Evolutionary conservation across 192 early-diverging fungal genomes (phyloP).

Genomic region (Spizellomyces punctatus): DNA sequence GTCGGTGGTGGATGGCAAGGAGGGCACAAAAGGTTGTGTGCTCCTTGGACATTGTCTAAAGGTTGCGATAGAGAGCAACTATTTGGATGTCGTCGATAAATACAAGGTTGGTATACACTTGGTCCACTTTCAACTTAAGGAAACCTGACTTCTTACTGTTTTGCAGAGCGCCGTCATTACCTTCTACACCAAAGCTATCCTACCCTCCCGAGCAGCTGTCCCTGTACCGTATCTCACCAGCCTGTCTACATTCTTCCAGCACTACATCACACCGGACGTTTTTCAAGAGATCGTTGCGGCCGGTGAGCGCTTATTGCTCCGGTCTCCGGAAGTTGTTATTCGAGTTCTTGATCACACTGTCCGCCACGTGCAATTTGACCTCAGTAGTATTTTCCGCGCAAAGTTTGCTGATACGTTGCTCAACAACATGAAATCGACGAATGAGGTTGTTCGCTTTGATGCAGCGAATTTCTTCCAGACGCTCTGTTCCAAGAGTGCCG

Average conservation of each 20-base stretch:
- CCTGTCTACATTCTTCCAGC: constrained; percentile 29
- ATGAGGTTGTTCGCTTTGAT: constrained; percentile 56
- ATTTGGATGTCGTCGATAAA: neutral
- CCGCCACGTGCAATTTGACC: constrained; percentile 61
- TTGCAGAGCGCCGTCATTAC: constrained; percentile 26
- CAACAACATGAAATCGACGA: constrained; percentile 65
- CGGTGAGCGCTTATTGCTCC: constrained; percentile 76
- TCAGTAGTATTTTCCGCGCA: constrained; percentile 57
- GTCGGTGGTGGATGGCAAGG: constrained; percentile 12
- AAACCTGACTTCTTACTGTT: neutral
- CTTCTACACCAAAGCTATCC: constrained; percentile 45
- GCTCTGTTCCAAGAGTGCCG: constrained; percentile 48
- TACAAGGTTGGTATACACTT: neutral
- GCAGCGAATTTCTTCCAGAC: constrained; percentile 63
- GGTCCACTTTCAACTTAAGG: neutral
- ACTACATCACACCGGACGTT: neutral
- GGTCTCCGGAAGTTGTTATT: constrained; percentile 83
- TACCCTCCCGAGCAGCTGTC: constrained; percentile 42
- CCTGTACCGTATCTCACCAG: constrained; percentile 44
- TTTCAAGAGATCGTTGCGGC: constrained; percentile 59
- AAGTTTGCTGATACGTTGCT: constrained; percentile 66
- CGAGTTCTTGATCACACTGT: constrained; percentile 58
- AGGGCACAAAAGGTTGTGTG: constrained; percentile 9
- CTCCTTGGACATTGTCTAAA: constrained; percentile 10
- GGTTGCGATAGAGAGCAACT: neutral